A percentile compares a stretch with the other conserved stretches of the same genome.
Evolutionary conservation across 306 rosid species (phyloP).

Genomic region (Begonia masoniana): DNA sequence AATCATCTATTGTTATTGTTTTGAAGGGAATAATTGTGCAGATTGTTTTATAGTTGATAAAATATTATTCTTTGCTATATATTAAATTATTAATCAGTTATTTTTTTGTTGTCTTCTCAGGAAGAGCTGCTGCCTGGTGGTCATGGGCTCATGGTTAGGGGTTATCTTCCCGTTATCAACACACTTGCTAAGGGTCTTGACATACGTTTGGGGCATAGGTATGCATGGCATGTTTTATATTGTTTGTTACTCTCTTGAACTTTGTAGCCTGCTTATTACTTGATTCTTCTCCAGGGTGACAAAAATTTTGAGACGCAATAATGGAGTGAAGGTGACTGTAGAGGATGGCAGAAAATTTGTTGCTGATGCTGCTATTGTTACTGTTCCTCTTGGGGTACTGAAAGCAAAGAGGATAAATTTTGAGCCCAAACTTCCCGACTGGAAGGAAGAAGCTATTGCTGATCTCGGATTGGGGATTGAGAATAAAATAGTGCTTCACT

Average conservation of each 20-base stretch:
- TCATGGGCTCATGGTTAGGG: conserved; percentile 97
- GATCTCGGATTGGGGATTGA: conserved; percentile 90
- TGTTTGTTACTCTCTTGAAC: neutral
- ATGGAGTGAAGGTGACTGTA: conserved; percentile 67
- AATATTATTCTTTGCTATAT: neutral
- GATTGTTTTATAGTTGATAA: too few relatives aligned
- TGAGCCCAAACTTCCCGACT: conserved; percentile 95
- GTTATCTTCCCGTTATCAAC: conserved; percentile 85
- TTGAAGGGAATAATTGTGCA: too few relatives aligned
- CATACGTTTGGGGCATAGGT: conserved; percentile 80
- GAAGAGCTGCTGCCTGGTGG: conserved; percentile 98
- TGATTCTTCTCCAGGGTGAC: conserved; percentile 50
- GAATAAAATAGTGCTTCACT: conserved; percentile 82
- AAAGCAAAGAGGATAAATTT: conserved; percentile 58
- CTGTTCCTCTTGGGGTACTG: conserved; percentile 93
- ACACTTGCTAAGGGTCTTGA: conserved; percentile 96
- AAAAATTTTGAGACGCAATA: conserved; percentile 56
- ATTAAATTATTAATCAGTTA: neutral
- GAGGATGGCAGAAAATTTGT: conserved; percentile 68
- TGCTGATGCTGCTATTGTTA: conserved; percentile 82
- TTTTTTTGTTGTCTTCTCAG: conserved; percentile 20
- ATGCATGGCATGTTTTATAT: neutral
- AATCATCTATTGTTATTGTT: too few relatives aligned
- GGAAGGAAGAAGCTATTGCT: conserved; percentile 89
- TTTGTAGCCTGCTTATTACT: neutral